A percentile compares a stretch with the other conserved stretches of the same genome.
Evolutionary conservation across 108 stramenopile genomes (phyloP).

Genomic region (Nannochloropsis granulata): DNA sequence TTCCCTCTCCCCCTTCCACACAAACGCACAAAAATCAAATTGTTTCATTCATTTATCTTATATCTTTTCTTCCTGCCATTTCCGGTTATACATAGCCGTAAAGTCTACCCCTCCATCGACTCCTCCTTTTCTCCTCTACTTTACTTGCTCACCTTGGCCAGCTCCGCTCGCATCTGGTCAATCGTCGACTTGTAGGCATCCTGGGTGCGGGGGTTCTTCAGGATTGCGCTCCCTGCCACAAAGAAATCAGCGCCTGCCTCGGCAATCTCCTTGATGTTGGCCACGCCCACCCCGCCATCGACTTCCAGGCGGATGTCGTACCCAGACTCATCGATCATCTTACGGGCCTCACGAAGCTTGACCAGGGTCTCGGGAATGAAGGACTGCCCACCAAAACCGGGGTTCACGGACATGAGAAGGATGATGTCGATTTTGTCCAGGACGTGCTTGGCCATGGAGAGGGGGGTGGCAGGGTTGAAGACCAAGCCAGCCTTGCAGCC

Average conservation of each 20-base stretch:
- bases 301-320: constrained; percentile 92
- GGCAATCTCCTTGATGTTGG: constrained; percentile 83
- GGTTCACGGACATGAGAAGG: constrained; percentile 93
- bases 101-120: no score
- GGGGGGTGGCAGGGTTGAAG: constrained; percentile 87
- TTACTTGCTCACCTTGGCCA: constrained; percentile 37
- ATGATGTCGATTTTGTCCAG: constrained; percentile 96
- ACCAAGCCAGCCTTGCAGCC: constrained; percentile 97
- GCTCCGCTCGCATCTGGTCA: constrained; percentile 79
- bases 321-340: constrained; percentile 82
- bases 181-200: constrained; percentile 91
- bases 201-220: constrained; percentile 82
- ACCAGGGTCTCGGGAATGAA: constrained; percentile 79
- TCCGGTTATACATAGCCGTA: no score
- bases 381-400: constrained; percentile 90
- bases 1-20: no score
- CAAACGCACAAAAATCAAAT: no score
- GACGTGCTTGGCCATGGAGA: constrained; percentile 70
- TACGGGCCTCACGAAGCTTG: constrained; percentile 85
- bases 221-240: constrained; percentile 90
- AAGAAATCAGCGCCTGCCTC: constrained; percentile 97
- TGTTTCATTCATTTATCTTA: no score
- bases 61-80: no score
- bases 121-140: neutral
- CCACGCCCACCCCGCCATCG: constrained; percentile 77